Conservation (phyloP, 2,329 filamentous ascomycete genomes). For the Claviceps fusiformis region DNA sequence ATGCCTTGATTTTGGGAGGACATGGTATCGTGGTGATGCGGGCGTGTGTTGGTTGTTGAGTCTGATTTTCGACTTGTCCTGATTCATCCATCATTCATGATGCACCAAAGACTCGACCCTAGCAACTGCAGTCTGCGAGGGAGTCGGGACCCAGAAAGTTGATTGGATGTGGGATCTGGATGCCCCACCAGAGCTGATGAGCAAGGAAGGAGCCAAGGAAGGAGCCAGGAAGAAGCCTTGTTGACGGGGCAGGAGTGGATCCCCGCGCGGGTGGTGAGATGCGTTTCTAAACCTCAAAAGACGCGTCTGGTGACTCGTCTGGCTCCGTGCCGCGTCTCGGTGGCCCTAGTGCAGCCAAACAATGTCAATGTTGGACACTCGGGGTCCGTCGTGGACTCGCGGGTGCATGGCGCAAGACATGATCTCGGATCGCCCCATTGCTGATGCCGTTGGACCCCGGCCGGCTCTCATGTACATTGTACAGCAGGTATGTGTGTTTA, state of each 20-base stretch:
- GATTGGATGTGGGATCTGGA: background rate
- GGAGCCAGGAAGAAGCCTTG: background rate
- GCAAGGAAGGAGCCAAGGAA: background rate
- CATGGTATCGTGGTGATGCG: constrained; percentile 17
- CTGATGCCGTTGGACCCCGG: background rate
- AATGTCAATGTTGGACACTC: too few relatives aligned
- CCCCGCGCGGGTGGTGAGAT: background rate
- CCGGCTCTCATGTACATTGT: too few relatives aligned
- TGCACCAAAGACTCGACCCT: too few relatives aligned
- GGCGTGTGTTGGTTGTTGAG: background rate
- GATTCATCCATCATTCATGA: too few relatives aligned
- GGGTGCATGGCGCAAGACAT: background rate
- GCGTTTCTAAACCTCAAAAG: background rate
- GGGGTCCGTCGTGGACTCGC: background rate
- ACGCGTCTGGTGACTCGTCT: background rate
- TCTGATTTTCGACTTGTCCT: too few relatives aligned
- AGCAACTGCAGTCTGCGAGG: too few relatives aligned
- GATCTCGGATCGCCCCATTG: background rate
- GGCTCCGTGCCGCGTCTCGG: background rate
- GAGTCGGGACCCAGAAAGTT: background rate
- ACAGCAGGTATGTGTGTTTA: too few relatives aligned
- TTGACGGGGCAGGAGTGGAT: background rate
- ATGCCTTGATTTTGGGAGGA: constrained; percentile 36
- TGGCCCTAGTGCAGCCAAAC: too few relatives aligned
- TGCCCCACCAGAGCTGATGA: background rate